Base-by-base conservation (phyloP, 768 basidiomycete genomes). In the Kwoniella dendrophila region DNA sequence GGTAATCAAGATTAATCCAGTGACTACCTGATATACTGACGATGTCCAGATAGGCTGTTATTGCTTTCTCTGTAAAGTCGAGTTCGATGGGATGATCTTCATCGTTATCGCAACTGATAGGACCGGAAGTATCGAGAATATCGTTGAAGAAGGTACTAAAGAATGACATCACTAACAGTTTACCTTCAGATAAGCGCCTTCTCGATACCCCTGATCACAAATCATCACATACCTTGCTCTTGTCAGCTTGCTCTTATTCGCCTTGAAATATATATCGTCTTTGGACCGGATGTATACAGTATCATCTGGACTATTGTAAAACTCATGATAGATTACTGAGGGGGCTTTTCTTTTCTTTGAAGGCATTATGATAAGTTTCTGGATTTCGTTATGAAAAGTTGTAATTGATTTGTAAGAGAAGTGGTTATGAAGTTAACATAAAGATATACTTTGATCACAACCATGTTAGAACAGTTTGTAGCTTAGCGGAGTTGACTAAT, bases 61-160 rank as follows among this genome's bases (percentile, higher is more conserved):
- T 43, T 0, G 30, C n/a, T 16, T 14, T 18, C 12, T 41, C 3
- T 0, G 43, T 6, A n/a, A 45, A 56, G 4, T 45, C 44, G 30
- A 56, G 56, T 20, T 56, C 56, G 41, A 56, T 41, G 8, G 56
- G 50, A 22, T 20, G 30, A 27, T 18, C 30, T 33, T 38, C 32
- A 27, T 52, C 18, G 34, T 38, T 52, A 3, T 29, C 3, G 20
- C 10, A 52, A 11, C 30, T 22, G 10, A 27, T 12, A 33, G 18
- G 30, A 34, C 8, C 34, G 26, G 18, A 22, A 6, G 20, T 12
- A 12, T 52, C 34, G 32, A 52, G 29, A 22, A 52, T 32, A 33
- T 52, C 50, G 4, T 29, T n/a, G 32, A 52, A 52, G 50, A 52
- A 52, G 6, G 20, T 36, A 52, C 50, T 52, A 11, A 4, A 26